Conservation (phyloP, 2,329 filamentous ascomycete species). For the Ascochyta lentis region DNA sequence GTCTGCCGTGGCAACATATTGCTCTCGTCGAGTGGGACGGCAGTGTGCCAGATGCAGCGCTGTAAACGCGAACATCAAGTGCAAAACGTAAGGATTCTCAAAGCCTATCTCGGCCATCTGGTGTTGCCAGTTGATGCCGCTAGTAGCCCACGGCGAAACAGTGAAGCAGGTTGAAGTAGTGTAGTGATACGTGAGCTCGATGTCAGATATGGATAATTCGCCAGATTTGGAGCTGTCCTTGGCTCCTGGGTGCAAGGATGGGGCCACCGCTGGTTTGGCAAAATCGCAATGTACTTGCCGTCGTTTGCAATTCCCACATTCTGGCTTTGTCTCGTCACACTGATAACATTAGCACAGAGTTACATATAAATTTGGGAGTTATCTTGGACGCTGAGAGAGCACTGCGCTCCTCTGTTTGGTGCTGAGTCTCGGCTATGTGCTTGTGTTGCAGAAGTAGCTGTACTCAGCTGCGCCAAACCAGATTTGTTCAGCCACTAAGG, state of each 20-base stretch:
- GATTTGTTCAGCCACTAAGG: too few relatives aligned
- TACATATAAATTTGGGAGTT: background rate
- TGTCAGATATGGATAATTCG: conserved; percentile 24
- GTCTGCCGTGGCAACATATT: conserved; percentile 28
- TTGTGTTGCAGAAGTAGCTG: too few relatives aligned
- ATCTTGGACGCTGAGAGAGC: too few relatives aligned
- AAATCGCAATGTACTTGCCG: conserved; percentile 35
- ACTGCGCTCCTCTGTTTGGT: too few relatives aligned
- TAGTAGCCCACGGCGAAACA: conserved; percentile 24
- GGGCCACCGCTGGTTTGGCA: background rate
- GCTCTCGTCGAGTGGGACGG: conserved; percentile 24
- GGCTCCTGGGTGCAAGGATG: background rate
- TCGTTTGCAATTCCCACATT: conserved; percentile 33
- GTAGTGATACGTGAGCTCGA: conserved; percentile 39
- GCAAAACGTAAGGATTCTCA: conserved; percentile 24
- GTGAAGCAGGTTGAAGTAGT: conserved; percentile 34
- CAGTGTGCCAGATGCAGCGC: conserved; percentile 34
- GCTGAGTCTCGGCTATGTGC: too few relatives aligned
- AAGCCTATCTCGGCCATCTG: conserved; percentile 31
- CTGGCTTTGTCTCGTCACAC: conserved; percentile 40
- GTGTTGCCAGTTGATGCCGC: conserved; percentile 22
- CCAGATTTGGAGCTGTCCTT: background rate
- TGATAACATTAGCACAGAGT: conserved; percentile 7
- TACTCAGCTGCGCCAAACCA: too few relatives aligned
- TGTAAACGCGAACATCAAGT: conserved; percentile 35